A percentile compares a stretch with the other conserved stretches of the same genome.
Evolutionary conservation across 768 basidiomycete species (phyloP).

Genomic region (Heimioporus sp.): DNA sequence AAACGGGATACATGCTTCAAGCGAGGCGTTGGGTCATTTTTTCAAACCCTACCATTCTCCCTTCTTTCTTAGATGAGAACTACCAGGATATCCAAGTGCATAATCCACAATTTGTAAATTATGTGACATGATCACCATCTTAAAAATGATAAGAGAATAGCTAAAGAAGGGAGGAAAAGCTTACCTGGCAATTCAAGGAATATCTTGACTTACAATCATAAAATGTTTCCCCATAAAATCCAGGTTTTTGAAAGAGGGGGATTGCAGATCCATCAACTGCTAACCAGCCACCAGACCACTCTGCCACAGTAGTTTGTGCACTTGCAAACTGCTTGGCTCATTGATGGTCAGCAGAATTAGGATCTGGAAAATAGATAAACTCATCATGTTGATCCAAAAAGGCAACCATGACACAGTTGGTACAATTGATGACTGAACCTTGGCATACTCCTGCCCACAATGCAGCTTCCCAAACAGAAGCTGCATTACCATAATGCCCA

Average conservation of each 20-base stretch:
- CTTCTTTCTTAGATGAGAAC: no score
- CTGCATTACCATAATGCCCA: conserved; percentile 30
- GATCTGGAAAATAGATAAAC: neutral
- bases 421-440: conserved; percentile 2
- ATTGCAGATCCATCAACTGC: neutral
- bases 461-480: neutral
- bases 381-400: conserved; percentile 1
- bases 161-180: no score
- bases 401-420: neutral
- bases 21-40: no score
- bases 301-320: neutral
- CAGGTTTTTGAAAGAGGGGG: neutral
- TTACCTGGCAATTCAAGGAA: neutral
- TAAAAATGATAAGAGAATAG: no score
- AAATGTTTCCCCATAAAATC: neutral
- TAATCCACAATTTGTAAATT: neutral
- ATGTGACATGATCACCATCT: neutral
- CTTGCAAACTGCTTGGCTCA: no score
- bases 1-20: no score
- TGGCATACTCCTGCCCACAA: conserved; percentile 9
- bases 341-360: no score
- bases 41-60: no score
- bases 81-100: neutral
- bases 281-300: neutral
- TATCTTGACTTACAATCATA: neutral